Evolutionary conservation across 2,329 filamentous ascomycete genomes (phyloP), one percentile per base, ranked within the genome.

Genomic region (Orbilia oligospora): DNA sequence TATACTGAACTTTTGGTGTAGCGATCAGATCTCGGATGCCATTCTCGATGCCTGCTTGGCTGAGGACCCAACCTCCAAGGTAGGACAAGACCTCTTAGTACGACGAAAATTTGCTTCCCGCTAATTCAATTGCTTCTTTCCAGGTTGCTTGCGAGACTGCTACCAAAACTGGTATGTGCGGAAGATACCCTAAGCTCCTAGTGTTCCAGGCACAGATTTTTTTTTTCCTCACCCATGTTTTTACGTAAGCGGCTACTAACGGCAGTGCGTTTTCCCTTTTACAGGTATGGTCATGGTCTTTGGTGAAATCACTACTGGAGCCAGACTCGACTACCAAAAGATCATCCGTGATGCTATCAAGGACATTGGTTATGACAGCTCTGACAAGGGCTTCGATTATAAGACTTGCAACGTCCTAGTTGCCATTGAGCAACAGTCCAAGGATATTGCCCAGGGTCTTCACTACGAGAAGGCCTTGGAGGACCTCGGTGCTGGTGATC

Each of bases 391-490:
- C 81, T 99, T 99, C 87, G 96, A 99, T 89, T 97, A 97, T 93
- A 98, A 98, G 92, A 99, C 96, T 83, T 95, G 92, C 89, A 98
- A 97, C 89, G 90, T 99, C 84, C 91, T 98, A 83, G 94, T 98
- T 83, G 96, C 95, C 87, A 97, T 99, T 86, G 96, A 99, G 91
- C 91, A 99, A 88, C 96, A 99, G 88, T 98, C 95, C 79, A 93
- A 95, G 84, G 96, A 99, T 87, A 99, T 99, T 84, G 96, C 96
- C 83, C 96, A 98, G 88, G 96, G 96, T 89, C 93, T 99, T 73
- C 93, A 98, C 89, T 97, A 97, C 86, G 96, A 99, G 82, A 90
- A 97, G 89, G 94, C 93, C 82, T 92, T 99, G 63, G 96, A 99
- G 91, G 91, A 97, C 88, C 91, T 99, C 81, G 96, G 96, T 87